Evolutionary conservation across 2,329 filamentous ascomycete genomes (phyloP).

Genomic region (Pseudocercospora macadamiae): DNA sequence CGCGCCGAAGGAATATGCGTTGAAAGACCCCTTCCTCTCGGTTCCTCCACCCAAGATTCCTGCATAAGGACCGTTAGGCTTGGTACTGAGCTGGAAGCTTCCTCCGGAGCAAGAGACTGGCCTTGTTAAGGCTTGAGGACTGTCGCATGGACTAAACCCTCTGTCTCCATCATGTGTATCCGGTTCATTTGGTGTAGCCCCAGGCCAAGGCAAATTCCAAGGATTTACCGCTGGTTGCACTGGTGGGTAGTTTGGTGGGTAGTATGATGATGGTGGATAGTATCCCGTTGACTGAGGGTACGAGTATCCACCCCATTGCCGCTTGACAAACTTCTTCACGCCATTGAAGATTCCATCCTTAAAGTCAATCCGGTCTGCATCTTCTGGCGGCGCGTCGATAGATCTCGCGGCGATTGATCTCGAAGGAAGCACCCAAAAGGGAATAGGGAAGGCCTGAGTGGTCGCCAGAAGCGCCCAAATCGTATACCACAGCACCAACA

Average conservation of each 20-base stretch:
- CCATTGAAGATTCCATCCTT: neutral
- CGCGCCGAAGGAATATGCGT: neutral
- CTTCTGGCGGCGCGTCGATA: neutral
- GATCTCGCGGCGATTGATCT: neutral
- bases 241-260: neutral
- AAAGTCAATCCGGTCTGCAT: neutral
- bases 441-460: neutral
- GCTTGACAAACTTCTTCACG: neutral
- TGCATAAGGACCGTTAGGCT: neutral
- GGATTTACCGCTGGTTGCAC: neutral
- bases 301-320: neutral
- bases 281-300: neutral
- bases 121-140: neutral
- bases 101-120: neutral
- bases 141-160: conserved; percentile 2
- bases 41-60: neutral
- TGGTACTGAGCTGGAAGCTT: neutral
- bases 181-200: neutral
- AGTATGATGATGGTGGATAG: neutral
- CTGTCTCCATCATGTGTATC: neutral
- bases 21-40: neutral
- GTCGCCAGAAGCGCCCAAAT: neutral
- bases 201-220: neutral
- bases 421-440: neutral
- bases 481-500: neutral